A percentile compares a stretch with the other conserved stretches of the same genome.
Evolutionary conservation across 345 rosid species (phyloP).

Genomic region (Hypericum perforatum): DNA sequence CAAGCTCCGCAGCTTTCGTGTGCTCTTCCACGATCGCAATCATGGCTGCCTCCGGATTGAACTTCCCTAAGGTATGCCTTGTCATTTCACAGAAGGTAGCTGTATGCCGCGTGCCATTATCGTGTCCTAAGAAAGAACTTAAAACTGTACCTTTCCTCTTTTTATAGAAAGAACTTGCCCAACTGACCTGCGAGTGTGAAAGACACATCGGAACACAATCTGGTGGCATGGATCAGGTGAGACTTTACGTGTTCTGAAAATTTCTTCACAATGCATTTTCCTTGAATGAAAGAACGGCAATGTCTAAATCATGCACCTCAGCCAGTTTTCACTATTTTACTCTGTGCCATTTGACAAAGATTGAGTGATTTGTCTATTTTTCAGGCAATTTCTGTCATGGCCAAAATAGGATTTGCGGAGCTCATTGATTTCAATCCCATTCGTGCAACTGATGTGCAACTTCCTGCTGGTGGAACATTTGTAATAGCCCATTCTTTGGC

Average conservation of each 20-base stretch:
- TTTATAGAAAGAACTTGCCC: conserved; percentile 91
- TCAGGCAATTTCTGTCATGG: conserved; percentile 98
- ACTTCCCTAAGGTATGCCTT: conserved; percentile 59
- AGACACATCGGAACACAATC: conserved; percentile 94
- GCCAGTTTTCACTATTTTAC: no score
- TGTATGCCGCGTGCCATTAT: neutral
- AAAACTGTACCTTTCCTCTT: conserved; percentile 1
- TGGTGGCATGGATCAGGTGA: conserved; percentile 99
- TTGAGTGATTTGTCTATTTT: neutral
- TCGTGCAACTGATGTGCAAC: conserved; percentile 89
- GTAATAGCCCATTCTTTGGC: conserved; percentile 92
- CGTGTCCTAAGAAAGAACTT: neutral
- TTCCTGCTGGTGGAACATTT: conserved; percentile 92
- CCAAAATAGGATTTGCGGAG: conserved; percentile 92
- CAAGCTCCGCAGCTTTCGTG: conserved; percentile 96
- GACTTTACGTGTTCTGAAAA: neutral
- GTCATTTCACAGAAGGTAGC: neutral
- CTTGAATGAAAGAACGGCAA: neutral
- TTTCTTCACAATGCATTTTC: neutral
- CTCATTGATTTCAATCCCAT: conserved; percentile 98
- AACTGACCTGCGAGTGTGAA: conserved; percentile 90
- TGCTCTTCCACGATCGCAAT: conserved; percentile 88
- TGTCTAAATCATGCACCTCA: neutral
- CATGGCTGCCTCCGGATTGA: conserved; percentile 67
- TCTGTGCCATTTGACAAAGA: no score